Evolutionary conservation across 2,329 filamentous ascomycete genomes (phyloP), one percentile per base, ranked within the genome.

Genomic region (Scleromitrula shiraiana): DNA sequence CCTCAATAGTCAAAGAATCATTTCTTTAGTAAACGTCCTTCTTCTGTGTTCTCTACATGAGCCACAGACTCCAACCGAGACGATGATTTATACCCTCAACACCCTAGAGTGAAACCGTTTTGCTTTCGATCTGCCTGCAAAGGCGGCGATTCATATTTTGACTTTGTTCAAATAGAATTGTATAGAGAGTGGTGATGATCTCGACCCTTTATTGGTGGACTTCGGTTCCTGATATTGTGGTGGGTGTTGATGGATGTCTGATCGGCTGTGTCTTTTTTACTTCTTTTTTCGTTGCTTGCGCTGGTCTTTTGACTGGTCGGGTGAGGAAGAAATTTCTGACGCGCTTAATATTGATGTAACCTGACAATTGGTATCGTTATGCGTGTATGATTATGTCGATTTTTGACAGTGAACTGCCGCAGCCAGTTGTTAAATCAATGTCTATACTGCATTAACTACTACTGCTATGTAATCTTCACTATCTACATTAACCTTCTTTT

Each of bases 111-210:
- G 86, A 90, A 84, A 76, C 75, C 70, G 29, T 46, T 70, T 72
- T 71, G 66, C 75, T 76, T 71, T 78, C 75, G 77, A 51, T 58
- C 75, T 74, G 70, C 72, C 75, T 9, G 45, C 22, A 29, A 41
- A 14, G 37, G 41, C 24, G 14, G 37, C 45, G 37, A 20, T 41
- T 9, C 7, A n/a, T 10, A 5, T 27, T 7, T 15, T 9, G 30
- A 38, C 6, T n/a, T 8, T 27, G 5, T 5, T n/a, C 19, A n/a
- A 15, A 4, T 12, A 7, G 2, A 6, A 9, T 77, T 83, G 82
- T 87, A 85, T 81, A 90, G 84, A 84, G 78, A 82, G 83, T 82
- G 83, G 82, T 88, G 85, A 93, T 93, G 88, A 94, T 93, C 87
- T 93, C 85, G 75, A 82, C 85, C 85, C 83, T 71, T 75, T 74